phyloP scores from a whole-genome alignment of 1,284 basidiomycete species.

The Cryptococcus sp. region DNA sequence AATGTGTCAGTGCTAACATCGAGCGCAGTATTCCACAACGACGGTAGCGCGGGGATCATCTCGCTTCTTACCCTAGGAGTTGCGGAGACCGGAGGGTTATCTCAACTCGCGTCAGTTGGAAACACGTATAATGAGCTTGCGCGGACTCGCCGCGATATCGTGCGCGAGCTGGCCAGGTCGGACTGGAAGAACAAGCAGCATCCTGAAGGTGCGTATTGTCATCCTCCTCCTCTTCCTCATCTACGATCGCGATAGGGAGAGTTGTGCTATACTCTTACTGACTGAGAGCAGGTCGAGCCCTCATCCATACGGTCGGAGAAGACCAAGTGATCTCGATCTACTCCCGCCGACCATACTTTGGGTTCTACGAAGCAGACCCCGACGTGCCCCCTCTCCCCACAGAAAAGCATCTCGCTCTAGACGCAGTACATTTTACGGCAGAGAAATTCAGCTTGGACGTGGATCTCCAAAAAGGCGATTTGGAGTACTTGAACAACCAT shows the following conservation, averaged over 20 bases:
- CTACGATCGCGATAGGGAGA: not conserved
- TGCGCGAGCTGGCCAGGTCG: slow-evolving; percentile 26
- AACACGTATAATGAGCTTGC: slow-evolving; percentile 32
- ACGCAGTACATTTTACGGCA: slow-evolving; percentile 35
- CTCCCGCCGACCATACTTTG: slow-evolving; percentile 33
- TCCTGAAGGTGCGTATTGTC: slow-evolving; percentile 16
- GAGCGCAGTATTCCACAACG: slow-evolving; percentile 30
- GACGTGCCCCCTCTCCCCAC: slow-evolving; percentile 24
- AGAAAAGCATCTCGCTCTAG: slow-evolving; percentile 34
- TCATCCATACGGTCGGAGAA: slow-evolving; percentile 19
- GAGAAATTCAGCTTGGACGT: slow-evolving; percentile 31
- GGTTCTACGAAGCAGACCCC: slow-evolving; percentile 31
- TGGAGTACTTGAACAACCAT: slow-evolving; percentile 36
- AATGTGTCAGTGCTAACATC: not conserved
- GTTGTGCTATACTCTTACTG: not conserved
- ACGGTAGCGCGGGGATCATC: slow-evolving; percentile 27
- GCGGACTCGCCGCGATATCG: slow-evolving; percentile 23
- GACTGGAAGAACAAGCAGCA: slow-evolving; percentile 26
- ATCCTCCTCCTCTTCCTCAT: not conserved
- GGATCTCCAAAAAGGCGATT: slow-evolving; percentile 31
- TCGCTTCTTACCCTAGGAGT: slow-evolving; percentile 30
- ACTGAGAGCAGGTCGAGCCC: slow-evolving; percentile 10
- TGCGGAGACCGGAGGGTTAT: slow-evolving; percentile 29
- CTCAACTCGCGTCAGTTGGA: slow-evolving; percentile 29
- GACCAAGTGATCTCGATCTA: slow-evolving; percentile 26